Evolutionary conservation across 1,139 yeast genomes (phyloP).

Genomic region (Yamadazyma atmosphaerica): DNA sequence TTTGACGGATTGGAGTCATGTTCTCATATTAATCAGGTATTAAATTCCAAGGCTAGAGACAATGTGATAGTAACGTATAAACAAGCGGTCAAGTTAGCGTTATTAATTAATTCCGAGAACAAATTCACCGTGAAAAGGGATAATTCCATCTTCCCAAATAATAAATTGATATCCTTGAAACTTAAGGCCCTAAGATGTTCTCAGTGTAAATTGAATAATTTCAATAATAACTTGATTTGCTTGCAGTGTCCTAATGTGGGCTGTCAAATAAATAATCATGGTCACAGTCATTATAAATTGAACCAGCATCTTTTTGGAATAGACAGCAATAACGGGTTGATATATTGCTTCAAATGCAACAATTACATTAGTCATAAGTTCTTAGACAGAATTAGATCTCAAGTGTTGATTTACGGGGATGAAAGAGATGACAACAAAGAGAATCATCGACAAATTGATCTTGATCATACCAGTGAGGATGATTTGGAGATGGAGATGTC

Average conservation of each 20-base stretch:
- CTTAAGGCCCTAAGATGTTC: slow-evolving; percentile 49
- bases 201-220: slow-evolving; percentile 47
- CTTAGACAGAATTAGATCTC: slow-evolving; percentile 52
- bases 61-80: slow-evolving; percentile 59
- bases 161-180: slow-evolving; percentile 38
- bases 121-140: slow-evolving; percentile 32
- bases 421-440: slow-evolving; percentile 22
- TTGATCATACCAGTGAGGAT: slow-evolving; percentile 12
- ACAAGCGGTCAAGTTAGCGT: slow-evolving; percentile 54
- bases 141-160: slow-evolving; percentile 27
- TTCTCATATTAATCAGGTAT: slow-evolving; percentile 53
- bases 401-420: slow-evolving; percentile 15
- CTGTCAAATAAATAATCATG: slow-evolving; percentile 58
- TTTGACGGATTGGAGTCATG: slow-evolving; percentile 40
- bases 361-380: slow-evolving; percentile 64
- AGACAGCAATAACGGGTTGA: slow-evolving; percentile 55
- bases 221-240: slow-evolving; percentile 62
- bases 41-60: slow-evolving; percentile 54
- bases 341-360: slow-evolving; percentile 78
- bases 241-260: slow-evolving; percentile 84
- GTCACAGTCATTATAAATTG: slow-evolving; percentile 57
- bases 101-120: slow-evolving; percentile 24
- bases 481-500: slow-evolving; percentile 19
- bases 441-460: slow-evolving; percentile 11
- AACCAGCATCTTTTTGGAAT: slow-evolving; percentile 76